Evolutionary conservation across 208 protist species (phyloP), one percentile per base, ranked within the genome.

Genomic region (Wallacemonas sp.): DNA sequence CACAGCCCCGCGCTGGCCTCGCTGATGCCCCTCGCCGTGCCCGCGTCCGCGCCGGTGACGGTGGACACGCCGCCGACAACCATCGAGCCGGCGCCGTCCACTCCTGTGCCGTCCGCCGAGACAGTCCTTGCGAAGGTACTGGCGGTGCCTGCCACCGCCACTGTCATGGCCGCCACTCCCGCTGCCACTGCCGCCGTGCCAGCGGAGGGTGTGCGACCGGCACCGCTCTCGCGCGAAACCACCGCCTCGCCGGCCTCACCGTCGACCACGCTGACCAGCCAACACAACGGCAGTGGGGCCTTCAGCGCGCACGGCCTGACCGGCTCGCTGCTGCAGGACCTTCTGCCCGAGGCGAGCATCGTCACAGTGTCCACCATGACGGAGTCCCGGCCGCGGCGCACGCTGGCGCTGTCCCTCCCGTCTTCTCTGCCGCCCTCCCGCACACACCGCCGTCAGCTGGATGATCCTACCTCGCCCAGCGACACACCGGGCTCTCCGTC

Each of bases 291-390:
- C 4, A 59, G 52, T n/a, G 52, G 32, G 3, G 52, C 22, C 16
- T 54, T 65, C 61, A 41, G 57, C 2, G 41, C 29, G 33, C 16
- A 38, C 33, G 7, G 16, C 18, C 29, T 20, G 29, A 20, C 8
- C 32, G 57, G 57, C 57, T 33, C 38, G 25, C 25, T 49, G 14
- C 38, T 59, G 14, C 31, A 59, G 18, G 52, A 59, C 29, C 57
- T 63, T 12, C 39, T 63, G 4, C 57, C 38, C 14, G 38, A 49
- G 57, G 3, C 16, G 12, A 65, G 61, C 20, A 54, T 65, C 28
- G 61, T 50, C 16, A 54, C 42, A 2, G 44, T 65, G 42, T 65
- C 61, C 16, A 52, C 44, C 26, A 49, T 65, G 61, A 65, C 61
- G 0, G 42, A 49, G 39, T 50, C 16, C 55, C 61, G 25, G 25